phyloP scores from a whole-genome alignment of 305 asterid genomes.

The Plantago lanceolata region DNA sequence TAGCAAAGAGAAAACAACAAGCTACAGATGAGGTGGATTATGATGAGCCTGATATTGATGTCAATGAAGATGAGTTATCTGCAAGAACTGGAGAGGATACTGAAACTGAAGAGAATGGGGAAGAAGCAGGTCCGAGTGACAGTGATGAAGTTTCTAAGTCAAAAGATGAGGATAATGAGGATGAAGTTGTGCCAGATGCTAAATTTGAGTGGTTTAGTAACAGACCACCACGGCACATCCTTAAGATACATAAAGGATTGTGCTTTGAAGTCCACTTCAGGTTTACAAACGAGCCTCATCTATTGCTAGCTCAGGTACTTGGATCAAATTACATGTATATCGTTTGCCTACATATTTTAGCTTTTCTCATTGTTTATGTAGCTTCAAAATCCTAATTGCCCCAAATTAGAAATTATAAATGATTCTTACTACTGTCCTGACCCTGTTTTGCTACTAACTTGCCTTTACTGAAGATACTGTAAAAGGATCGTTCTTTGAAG shows the following conservation, averaged over 20 bases:
- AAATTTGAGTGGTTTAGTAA: slow-evolving; percentile 26
- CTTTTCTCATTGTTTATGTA: background rate
- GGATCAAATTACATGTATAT: slow-evolving; percentile 1
- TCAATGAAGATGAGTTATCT: slow-evolving; percentile 32
- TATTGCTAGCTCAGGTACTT: slow-evolving; percentile 80
- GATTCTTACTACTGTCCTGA: too few species aligned
- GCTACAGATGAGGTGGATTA: slow-evolving; percentile 77
- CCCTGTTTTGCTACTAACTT: too few species aligned
- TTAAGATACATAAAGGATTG: slow-evolving; percentile 37
- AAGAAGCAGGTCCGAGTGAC: slow-evolving; percentile 19
- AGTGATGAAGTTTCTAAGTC: background rate
- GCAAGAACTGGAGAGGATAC: slow-evolving; percentile 33
- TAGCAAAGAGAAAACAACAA: slow-evolving; percentile 62
- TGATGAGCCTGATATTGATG: slow-evolving; percentile 55
- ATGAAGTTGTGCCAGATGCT: slow-evolving; percentile 32
- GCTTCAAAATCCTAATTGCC: background rate
- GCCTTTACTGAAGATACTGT: too few species aligned
- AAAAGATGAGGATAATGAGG: slow-evolving; percentile 12
- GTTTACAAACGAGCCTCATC: slow-evolving; percentile 63
- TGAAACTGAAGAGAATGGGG: slow-evolving; percentile 36
- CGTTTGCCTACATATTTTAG: background rate
- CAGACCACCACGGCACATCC: slow-evolving; percentile 33
- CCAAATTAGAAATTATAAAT: too few species aligned
- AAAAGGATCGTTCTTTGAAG: too few species aligned
- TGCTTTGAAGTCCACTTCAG: slow-evolving; percentile 54